Evolutionary conservation across 2,329 filamentous ascomycete genomes (phyloP), one percentile per base, ranked within the genome.

Genomic region (Monilinia aucupariae): DNA sequence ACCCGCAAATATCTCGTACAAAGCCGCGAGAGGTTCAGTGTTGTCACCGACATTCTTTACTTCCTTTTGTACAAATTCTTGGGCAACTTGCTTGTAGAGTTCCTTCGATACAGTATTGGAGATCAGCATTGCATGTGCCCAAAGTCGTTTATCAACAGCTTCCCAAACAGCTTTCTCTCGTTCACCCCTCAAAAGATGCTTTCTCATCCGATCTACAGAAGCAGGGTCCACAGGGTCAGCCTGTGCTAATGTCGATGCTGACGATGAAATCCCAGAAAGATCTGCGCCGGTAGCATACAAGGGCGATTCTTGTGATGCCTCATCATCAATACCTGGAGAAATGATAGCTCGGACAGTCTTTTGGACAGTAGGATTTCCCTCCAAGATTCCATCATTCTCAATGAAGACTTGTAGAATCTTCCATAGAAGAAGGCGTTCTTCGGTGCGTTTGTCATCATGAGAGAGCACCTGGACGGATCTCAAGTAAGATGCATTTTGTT

Each of bases 121-220:
- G 43, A 99, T 88, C 25, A 99, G 81, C 82, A 99, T 89, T 3
- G 94, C 96, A 75, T 99, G 96, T 2, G 91, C 94, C 96, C 96
- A 99, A 3, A 99, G 79, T 55, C 92, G 86, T 74, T 92, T 92
- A 74, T 99, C 94, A 39, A 92, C 93, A 5, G 94, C 92, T 67
- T 89, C 82, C 93, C 93, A 97, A 0, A 96, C 90, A 6, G 94
- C 94, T 69, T 92, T 91, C 72, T 97, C 92, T 27, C 92, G 85
- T 53, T 97, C 88, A 12, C 96, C 94, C 61, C 84, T 79, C 10
- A 96, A 80, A 5, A 99, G 81, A 70, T 86, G 81, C 52, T 82
- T 86, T 34, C 90, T 88, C 53, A 97, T 81, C 64, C 86, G 82
- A 65, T 91, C 86, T 47, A 96, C 78, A 5, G 86, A 84, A 1